Base-by-base conservation (phyloP, 1,139 yeast genomes). In the Arxiozyma telluris region DNA sequence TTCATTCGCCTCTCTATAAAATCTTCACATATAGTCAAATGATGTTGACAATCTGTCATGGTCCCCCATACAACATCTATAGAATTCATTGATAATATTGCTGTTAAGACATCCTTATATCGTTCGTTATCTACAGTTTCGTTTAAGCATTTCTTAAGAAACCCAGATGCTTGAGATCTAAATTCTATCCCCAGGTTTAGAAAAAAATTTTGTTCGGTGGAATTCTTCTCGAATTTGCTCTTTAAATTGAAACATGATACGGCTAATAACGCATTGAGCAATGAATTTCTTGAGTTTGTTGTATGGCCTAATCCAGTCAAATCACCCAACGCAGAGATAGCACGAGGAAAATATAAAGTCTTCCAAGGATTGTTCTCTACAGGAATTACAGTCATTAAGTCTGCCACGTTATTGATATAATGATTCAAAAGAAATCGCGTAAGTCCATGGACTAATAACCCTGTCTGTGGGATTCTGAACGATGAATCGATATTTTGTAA, bases 41-140 rank as follows among this genome's bases (percentile, higher is more conserved):
- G 87, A 56, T 82, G 78, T 57, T 82, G 82, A 61, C 96, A 87
- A 61, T 87, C 95, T 57, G 85, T 84, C 94, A 87, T 87, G 1
- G 94, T 84, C 1, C 96, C 96, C 87, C 95, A 86, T 9, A 87
- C 93, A 54, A 87, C 83, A 71, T 89, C 96, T 54, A 89, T 88
- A 23, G 91, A 83, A 51, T 84, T 87, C 96, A 89, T 87, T 2
- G 94, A 83, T 71, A 89, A 76, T 22, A 88, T 84, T 0, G 96
- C 94, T 51, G 90, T 86, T 42, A 89, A 71, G 6, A 88, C 87
- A 65, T 89, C 96, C 65, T 89, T 88, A 67, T 88, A 88, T 65
- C 86, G 84, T 61, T 87, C 94, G 49, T 75, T 73, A 25, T 70
- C 61, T 5, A 75, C 68, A 8, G 67, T 68, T 42, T 54, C 58